phyloP scores from a whole-genome alignment of 148 eudicot species.

The Nepenthes gracilis region DNA sequence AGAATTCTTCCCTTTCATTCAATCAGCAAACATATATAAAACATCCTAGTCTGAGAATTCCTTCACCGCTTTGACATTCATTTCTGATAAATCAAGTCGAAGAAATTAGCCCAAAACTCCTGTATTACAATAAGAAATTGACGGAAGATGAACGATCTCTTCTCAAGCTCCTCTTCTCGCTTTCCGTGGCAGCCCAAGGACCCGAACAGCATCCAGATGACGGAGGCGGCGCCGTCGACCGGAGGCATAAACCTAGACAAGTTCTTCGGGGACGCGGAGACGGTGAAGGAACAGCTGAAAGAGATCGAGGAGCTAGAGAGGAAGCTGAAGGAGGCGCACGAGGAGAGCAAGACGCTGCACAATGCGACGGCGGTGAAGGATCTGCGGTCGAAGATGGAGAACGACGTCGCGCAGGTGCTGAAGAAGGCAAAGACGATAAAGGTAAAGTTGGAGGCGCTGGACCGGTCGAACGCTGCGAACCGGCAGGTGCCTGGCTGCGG shows the following conservation, averaged over 20 bases:
- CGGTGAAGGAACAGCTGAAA: slow-evolving; percentile 44
- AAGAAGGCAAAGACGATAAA: slow-evolving; percentile 68
- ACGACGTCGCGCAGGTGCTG: slow-evolving; percentile 39
- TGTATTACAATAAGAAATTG: too few species aligned
- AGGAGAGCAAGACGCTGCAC: slow-evolving; percentile 63
- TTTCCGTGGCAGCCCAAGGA: slow-evolving; percentile 6
- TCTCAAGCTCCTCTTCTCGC: slow-evolving; percentile 31
- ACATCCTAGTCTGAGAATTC: too few species aligned
- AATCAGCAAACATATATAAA: too few species aligned
- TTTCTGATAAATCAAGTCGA: too few species aligned
- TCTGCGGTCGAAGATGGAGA: slow-evolving; percentile 58
- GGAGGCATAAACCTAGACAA: slow-evolving; percentile 48
- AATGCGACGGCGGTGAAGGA: slow-evolving; percentile 43
- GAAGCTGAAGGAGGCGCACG: slow-evolving; percentile 39
- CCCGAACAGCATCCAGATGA: slow-evolving; percentile 9
- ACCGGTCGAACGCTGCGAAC: slow-evolving; percentile 62
- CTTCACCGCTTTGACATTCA: too few species aligned
- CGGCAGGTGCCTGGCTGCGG: slow-evolving; percentile 66
- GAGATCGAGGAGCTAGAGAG: slow-evolving; percentile 41
- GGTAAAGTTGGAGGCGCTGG: slow-evolving; percentile 47
- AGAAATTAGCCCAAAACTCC: too few species aligned
- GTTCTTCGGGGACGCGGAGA: slow-evolving; percentile 71
- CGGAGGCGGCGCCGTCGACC: slow-evolving; percentile 5
- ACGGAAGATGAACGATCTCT: slow-evolving; percentile 30
- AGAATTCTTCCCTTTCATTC: too few species aligned